phyloP scores from a whole-genome alignment of 139 green algal genomes.

The Volvox reticuliferus region DNA sequence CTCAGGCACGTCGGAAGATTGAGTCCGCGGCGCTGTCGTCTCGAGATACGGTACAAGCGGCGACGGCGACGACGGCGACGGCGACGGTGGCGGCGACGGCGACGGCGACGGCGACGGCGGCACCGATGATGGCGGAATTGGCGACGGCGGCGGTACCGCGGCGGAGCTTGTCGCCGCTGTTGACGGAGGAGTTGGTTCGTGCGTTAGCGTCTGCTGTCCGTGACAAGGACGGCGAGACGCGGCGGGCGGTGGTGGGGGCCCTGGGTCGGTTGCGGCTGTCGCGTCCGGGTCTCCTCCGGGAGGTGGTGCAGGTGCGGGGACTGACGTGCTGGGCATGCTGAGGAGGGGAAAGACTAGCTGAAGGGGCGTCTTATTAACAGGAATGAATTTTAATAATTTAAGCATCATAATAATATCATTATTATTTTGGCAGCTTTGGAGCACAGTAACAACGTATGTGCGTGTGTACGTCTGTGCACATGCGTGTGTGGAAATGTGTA shows the following conservation, averaged over 20 bases:
- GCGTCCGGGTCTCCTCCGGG: conserved; percentile 10
- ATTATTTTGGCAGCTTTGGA: no score
- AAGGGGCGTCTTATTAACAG: no score
- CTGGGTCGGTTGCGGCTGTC: neutral
- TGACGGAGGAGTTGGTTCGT: neutral
- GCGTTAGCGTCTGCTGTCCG: neutral
- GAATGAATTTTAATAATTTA: no score
- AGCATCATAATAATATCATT: no score
- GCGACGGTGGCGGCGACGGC: no score
- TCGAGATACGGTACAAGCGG: neutral
- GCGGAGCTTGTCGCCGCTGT: conserved; percentile 5
- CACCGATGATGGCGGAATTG: neutral
- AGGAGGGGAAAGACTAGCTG: no score
- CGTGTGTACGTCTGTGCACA: no score
- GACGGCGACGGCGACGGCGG: neutral
- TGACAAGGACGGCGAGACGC: conserved; percentile 17
- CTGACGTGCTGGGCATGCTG: no score
- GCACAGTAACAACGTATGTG: no score
- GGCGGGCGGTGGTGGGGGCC: neutral
- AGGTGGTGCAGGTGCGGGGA: conserved; percentile 31
- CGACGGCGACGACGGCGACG: neutral
- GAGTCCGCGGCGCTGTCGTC: no score
- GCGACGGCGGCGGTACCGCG: neutral
- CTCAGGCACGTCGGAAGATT: neutral
- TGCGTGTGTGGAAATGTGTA: no score